A percentile compares a stretch with the other conserved stretches of the same genome.
Conservation (phyloP, 2,329 filamentous ascomycete genomes). For the Thelonectria blattea region DNA sequence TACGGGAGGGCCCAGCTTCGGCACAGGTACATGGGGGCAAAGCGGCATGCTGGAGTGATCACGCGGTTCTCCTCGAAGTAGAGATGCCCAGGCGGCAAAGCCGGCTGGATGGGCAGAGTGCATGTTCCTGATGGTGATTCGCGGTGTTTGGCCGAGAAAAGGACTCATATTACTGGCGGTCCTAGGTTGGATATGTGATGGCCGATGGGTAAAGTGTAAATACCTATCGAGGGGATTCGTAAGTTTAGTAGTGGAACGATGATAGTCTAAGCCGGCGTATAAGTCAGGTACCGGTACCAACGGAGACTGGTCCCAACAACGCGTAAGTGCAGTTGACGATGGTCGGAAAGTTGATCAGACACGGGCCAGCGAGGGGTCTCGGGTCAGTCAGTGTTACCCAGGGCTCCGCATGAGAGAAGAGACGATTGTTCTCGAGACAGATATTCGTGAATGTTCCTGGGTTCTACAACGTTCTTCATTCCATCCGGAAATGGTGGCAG, state of each 20-base stretch:
- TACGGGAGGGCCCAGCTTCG: conserved; percentile 3
- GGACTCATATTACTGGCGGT: neutral
- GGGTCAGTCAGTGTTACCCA: neutral
- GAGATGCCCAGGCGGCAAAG: neutral
- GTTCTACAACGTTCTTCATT: neutral
- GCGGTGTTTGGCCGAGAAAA: neutral
- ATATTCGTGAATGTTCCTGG: neutral
- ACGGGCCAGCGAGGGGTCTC: neutral
- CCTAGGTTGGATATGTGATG: neutral
- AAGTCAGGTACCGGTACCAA: neutral
- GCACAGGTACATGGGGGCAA: conserved; percentile 5
- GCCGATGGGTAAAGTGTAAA: neutral
- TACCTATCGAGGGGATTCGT: neutral
- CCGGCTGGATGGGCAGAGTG: neutral
- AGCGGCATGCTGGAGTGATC: conserved; percentile 14
- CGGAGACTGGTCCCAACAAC: neutral
- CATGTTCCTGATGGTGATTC: neutral
- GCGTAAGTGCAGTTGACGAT: neutral
- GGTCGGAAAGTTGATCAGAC: neutral
- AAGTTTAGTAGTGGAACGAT: conserved; percentile 1
- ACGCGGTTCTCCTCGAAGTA: conserved; percentile 5
- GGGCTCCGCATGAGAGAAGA: neutral
- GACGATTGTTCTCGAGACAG: neutral
- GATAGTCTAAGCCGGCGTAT: neutral
- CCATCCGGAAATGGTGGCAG: neutral